Conservation (phyloP, 2,329 filamentous ascomycete genomes). For the Sclerotinia sclerotiorum region DNA sequence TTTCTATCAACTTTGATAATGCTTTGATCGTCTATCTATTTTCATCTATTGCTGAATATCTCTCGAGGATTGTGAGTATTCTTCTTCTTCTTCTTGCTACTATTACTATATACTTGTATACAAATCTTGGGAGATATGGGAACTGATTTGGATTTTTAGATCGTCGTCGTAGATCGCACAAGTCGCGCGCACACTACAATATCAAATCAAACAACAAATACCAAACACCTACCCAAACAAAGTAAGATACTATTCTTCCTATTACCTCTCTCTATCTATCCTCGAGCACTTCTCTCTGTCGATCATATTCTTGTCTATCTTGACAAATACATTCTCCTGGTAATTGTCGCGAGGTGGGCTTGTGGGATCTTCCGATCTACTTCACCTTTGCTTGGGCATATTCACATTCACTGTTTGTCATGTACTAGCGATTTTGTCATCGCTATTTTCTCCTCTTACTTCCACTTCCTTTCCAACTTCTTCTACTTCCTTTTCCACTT, state of each 20-base stretch:
- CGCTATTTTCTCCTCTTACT: not conserved
- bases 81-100: not conserved
- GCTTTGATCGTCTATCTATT: not conserved
- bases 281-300: not conserved
- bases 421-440: not conserved
- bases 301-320: not conserved
- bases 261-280: not conserved
- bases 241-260: not conserved
- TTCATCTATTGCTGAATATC: not conserved
- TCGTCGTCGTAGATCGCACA: conserved; percentile 10
- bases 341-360: not conserved
- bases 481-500: not conserved
- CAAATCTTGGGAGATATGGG: not conserved
- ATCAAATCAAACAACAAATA: not conserved
- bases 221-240: not conserved
- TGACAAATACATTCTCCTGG: not conserved
- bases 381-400: conserved; percentile 15
- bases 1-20: conserved; percentile 3
- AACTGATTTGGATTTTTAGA: not conserved
- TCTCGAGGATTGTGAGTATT: not conserved
- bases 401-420: not conserved
- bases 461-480: not conserved
- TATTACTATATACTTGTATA: not conserved
- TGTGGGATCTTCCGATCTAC: conserved; percentile 4
- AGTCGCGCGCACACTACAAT: not conserved